Evolutionary conservation across 345 rosid species (phyloP), one percentile per base, ranked within the genome.

Genomic region (Lagerstroemia speciosa): DNA sequence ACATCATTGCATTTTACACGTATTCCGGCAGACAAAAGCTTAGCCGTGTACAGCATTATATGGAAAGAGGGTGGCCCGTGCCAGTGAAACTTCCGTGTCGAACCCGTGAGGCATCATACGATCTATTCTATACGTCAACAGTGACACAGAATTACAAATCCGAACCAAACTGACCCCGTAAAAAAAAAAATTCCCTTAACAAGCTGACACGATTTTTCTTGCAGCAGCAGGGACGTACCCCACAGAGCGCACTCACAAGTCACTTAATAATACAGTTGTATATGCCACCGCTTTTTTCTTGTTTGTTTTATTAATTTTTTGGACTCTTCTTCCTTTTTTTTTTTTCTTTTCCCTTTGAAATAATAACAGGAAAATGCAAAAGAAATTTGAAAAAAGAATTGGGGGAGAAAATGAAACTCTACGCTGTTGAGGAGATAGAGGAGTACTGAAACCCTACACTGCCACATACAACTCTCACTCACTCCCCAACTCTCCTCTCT

Each of bases 401-500:
- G 38, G 7, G 38, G 46, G 46, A 41, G 46, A 41, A 41, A 41
- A 41, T 58, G 3, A 62, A 62, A 62, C 2, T 30, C 30, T 30
- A 16, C 8, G 11, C 15, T 12, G 10, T 6, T 26, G 8, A 30
- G 10, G 22, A 10, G 24, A 61, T 57, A n/a, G 33, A 14, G 16
- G 9, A 68, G 76, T 72, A 71, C 65, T 68, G 66, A 53, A 65
- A 74, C 82, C 87, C 83, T 64, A 72, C 82, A 53, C 60, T 53
- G 24, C 10, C 53, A 16, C 11, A 48, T 20, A n/a, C 60, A 3
- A 26, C 30, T 26, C 24, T 65, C 58, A 45, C 73, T 63, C 60
- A 31, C 60, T 36, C 22, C 26, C 69, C n/a, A n/a, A 31, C 60
- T 36, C 22, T 19, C 69, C 24, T 65, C 58, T 36, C 73, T 63